phyloP scores from a whole-genome alignment of 192 early-diverging fungal genomes.

The Obelidium mucronatum region DNA sequence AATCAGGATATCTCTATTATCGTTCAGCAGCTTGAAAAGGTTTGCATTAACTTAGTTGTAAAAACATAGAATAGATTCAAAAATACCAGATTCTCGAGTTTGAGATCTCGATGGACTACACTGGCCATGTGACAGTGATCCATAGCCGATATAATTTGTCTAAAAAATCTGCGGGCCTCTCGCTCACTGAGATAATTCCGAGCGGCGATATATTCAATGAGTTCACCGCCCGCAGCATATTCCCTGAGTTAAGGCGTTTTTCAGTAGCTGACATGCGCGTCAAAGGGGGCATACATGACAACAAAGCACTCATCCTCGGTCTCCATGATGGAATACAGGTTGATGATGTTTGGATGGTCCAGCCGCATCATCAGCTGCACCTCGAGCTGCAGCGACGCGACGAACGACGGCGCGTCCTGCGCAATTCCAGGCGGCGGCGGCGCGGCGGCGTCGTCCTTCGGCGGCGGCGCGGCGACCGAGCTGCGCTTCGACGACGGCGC shows the following conservation, averaged over 20 bases:
- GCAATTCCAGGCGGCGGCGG: conserved; percentile 14
- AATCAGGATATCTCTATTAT: conserved; percentile 58
- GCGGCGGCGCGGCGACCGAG: not conserved
- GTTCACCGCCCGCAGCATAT: conserved; percentile 67
- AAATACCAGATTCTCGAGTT: conserved; percentile 60
- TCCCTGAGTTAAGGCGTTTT: conserved; percentile 48
- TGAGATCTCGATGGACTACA: conserved; percentile 68
- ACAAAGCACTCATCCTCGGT: conserved; percentile 67
- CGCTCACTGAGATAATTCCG: conserved; percentile 55
- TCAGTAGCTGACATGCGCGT: not conserved
- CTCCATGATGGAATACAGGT: conserved; percentile 67
- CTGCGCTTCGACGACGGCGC: not conserved
- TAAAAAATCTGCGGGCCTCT: conserved; percentile 64
- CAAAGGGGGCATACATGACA: conserved; percentile 62
- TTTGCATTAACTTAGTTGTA: too few species aligned
- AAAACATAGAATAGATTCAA: not conserved
- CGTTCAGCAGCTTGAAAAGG: conserved; percentile 45
- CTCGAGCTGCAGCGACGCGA: conserved; percentile 59
- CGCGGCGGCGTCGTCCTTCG: not conserved
- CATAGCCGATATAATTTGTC: conserved; percentile 69
- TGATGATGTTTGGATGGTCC: conserved; percentile 70
- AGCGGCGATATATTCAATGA: conserved; percentile 64
- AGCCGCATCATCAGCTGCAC: conserved; percentile 68
- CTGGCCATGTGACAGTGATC: conserved; percentile 70
- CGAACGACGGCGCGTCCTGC: conserved; percentile 44